Conservation (phyloP, 495 filamentous ascomycete species). For the Aspergillus kassunensis region DNA sequence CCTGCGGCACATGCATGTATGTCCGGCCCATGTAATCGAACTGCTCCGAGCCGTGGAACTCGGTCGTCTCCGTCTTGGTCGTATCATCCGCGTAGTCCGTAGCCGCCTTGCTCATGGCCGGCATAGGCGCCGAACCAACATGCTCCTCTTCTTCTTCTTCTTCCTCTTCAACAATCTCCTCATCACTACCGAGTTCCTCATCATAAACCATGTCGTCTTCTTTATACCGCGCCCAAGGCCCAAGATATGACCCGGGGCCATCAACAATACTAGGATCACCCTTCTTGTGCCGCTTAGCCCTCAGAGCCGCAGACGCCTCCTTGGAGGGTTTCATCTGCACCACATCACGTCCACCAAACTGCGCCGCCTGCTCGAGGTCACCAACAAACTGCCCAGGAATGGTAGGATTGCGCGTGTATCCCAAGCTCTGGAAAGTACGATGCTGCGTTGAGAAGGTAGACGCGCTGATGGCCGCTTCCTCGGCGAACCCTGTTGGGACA, state of each 20-base stretch:
- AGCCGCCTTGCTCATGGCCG: constrained; percentile 51
- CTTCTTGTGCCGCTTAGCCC: constrained; percentile 72
- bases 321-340: constrained; percentile 61
- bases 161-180: constrained; percentile 68
- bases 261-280: constrained; percentile 80
- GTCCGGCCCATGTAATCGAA: constrained; percentile 91
- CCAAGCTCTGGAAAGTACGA: constrained; percentile 64
- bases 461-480: constrained; percentile 86
- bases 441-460: constrained; percentile 81
- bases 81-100: constrained; percentile 57
- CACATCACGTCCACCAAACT: constrained; percentile 52
- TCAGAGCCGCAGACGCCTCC: constrained; percentile 59
- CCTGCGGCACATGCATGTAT: constrained; percentile 82
- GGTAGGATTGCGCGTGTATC: constrained; percentile 56
- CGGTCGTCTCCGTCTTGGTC: constrained; percentile 67
- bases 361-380: constrained; percentile 45
- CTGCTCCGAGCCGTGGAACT: constrained; percentile 77
- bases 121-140: constrained; percentile 45
- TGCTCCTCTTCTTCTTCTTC: constrained; percentile 31
- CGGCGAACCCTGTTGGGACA: constrained; percentile 82
- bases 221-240: constrained; percentile 89
- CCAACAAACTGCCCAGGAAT: constrained; percentile 50
- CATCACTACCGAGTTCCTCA: constrained; percentile 64
- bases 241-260: constrained; percentile 81
- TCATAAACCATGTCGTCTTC: constrained; percentile 61